Conservation (phyloP, 108 stramenopile genomes). For the Cyclostephanos invisitatus region DNA sequence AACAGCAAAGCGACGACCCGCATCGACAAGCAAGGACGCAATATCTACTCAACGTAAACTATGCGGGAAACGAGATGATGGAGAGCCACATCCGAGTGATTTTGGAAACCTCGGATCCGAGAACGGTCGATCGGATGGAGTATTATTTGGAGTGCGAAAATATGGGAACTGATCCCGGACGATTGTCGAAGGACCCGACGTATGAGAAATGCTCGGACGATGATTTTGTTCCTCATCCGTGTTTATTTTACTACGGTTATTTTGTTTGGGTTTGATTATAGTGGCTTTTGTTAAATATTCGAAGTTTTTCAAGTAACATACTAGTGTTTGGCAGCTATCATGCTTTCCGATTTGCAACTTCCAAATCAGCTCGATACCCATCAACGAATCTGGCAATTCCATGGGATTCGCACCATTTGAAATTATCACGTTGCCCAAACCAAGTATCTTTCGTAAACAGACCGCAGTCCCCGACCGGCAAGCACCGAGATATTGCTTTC, state of each 20-base stretch:
- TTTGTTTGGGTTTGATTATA: constrained; percentile 22
- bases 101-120: constrained; percentile 31
- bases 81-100: constrained; percentile 76
- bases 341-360: constrained; percentile 14
- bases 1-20: neutral
- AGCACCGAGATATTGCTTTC: neutral
- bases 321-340: constrained; percentile 15
- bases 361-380: constrained; percentile 69
- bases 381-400: constrained; percentile 77
- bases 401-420: constrained; percentile 60
- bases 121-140: constrained; percentile 18
- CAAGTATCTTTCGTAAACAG: constrained; percentile 69
- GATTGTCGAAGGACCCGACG: neutral
- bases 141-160: constrained; percentile 15
- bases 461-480: constrained; percentile 46
- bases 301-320: neutral
- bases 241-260: constrained; percentile 50
- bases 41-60: constrained; percentile 84
- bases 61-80: constrained; percentile 80
- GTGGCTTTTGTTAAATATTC: neutral
- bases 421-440: constrained; percentile 56
- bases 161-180: constrained; percentile 3
- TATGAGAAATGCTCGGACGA: neutral
- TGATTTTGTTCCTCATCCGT: constrained; percentile 18
- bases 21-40: constrained; percentile 10